phyloP scores from a whole-genome alignment of 129 eudicot species.

The Kitagawia praeruptora region DNA sequence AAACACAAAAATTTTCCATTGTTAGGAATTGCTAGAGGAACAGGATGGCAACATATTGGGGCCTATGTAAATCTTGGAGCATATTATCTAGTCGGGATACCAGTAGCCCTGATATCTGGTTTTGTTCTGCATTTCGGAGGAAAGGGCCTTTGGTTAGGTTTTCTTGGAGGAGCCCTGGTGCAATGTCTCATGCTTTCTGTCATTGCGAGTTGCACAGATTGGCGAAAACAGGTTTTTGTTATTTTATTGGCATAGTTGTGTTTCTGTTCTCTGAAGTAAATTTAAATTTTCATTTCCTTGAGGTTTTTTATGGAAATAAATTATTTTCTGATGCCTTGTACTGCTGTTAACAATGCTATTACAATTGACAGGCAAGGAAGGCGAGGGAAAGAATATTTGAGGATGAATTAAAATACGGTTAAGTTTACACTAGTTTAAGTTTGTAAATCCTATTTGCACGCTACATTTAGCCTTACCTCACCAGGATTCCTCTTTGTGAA shows the following conservation, averaged over 20 bases:
- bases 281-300: background rate
- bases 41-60: conserved; percentile 26
- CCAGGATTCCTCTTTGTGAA: background rate
- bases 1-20: background rate
- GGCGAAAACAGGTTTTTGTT: conserved; percentile 18
- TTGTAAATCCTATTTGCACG: background rate
- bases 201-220: conserved; percentile 6
- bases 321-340: background rate
- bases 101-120: conserved; percentile 14
- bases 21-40: conserved; percentile 23
- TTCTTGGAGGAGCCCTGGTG: conserved; percentile 9
- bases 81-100: conserved; percentile 20
- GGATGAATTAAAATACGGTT: background rate
- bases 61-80: conserved; percentile 27
- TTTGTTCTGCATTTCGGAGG: conserved; percentile 16
- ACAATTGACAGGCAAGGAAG: conserved; percentile 7
- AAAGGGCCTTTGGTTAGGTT: conserved; percentile 23
- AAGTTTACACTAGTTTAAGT: background rate
- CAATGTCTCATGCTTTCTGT: conserved; percentile 11
- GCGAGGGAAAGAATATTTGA: conserved; percentile 12
- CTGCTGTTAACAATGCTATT: background rate
- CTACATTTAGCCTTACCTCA: background rate
- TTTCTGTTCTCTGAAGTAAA: background rate
- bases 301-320: background rate
- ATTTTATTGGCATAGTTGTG: background rate